Evolutionary conservation across 176 grass and related monocot genomes (phyloP).

Genomic region (Puya raimondii): DNA sequence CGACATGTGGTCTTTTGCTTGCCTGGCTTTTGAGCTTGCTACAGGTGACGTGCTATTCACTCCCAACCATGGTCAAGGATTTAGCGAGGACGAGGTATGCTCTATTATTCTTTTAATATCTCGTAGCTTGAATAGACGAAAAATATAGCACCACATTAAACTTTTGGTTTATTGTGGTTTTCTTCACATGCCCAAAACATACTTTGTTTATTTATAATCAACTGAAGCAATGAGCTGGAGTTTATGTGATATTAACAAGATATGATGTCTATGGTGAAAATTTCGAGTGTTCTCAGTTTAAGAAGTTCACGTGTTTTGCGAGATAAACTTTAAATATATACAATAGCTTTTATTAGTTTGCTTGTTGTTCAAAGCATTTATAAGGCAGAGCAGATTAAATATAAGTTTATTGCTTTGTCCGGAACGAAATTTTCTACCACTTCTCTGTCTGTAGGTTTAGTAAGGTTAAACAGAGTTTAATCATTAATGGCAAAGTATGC

Average conservation of each 20-base stretch:
- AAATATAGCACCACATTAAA: neutral
- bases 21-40: slow-evolving; percentile 84
- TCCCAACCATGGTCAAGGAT: slow-evolving; percentile 51
- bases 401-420: too few species aligned
- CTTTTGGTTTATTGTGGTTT: neutral
- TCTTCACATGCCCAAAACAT: neutral
- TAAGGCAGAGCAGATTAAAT: too few species aligned
- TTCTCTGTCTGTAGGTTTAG: too few species aligned
- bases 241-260: neutral
- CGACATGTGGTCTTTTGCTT: slow-evolving; percentile 91
- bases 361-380: too few species aligned
- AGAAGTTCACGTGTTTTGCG: neutral
- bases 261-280: neutral
- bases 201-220: neutral
- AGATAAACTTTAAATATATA: neutral
- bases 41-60: slow-evolving; percentile 76
- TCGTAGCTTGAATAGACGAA: neutral
- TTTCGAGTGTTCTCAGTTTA: neutral
- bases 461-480: too few species aligned
- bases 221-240: neutral
- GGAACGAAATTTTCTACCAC: too few species aligned
- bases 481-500: too few species aligned
- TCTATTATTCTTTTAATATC: neutral
- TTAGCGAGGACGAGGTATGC: slow-evolving; percentile 88
- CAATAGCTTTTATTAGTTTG: too few species aligned